Evolutionary conservation across 2,329 filamentous ascomycete genomes (phyloP).

Genomic region (Apiospora pterosperma): DNA sequence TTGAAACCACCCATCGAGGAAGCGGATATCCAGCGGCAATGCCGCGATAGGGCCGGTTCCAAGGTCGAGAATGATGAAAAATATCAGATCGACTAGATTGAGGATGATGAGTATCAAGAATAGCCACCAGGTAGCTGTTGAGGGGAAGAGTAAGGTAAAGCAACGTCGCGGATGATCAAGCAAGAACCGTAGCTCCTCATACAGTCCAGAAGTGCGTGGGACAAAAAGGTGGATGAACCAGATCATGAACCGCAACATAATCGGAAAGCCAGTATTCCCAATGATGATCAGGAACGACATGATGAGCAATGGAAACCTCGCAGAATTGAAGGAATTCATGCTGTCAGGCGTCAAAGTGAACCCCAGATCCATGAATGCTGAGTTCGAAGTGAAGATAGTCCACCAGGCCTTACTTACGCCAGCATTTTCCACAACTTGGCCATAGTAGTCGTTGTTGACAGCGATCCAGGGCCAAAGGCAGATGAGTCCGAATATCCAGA

Average conservation of each 20-base stretch:
- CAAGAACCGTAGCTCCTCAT: slow-evolving; percentile 87
- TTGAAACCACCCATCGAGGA: slow-evolving; percentile 87
- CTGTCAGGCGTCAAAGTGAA: slow-evolving; percentile 90
- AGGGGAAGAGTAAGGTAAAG: slow-evolving; percentile 91
- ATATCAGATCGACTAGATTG: slow-evolving; percentile 81
- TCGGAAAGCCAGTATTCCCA: slow-evolving; percentile 92
- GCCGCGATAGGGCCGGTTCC: slow-evolving; percentile 65
- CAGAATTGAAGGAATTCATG: slow-evolving; percentile 83
- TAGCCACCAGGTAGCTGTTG: slow-evolving; percentile 90
- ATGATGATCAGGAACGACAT: slow-evolving; percentile 87
- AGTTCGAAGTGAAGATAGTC: slow-evolving; percentile 84
- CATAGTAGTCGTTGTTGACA: slow-evolving; percentile 57
- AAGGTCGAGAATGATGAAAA: slow-evolving; percentile 90
- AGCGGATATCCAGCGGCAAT: slow-evolving; percentile 68
- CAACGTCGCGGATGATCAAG: slow-evolving; percentile 93
- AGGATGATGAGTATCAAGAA: slow-evolving; percentile 80
- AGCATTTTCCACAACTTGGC: slow-evolving; percentile 56
- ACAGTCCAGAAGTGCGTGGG: slow-evolving; percentile 64
- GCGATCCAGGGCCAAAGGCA: slow-evolving; percentile 80
- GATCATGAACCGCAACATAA: slow-evolving; percentile 90
- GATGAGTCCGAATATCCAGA: slow-evolving; percentile 72
- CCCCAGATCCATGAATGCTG: slow-evolving; percentile 92
- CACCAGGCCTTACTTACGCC: slow-evolving; percentile 77
- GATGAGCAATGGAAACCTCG: slow-evolving; percentile 71
- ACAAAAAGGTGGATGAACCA: slow-evolving; percentile 72